A percentile compares a stretch with the other conserved stretches of the same genome.
phyloP scores from a whole-genome alignment of 805 yeast genomes.

The Candida insectalens region DNA sequence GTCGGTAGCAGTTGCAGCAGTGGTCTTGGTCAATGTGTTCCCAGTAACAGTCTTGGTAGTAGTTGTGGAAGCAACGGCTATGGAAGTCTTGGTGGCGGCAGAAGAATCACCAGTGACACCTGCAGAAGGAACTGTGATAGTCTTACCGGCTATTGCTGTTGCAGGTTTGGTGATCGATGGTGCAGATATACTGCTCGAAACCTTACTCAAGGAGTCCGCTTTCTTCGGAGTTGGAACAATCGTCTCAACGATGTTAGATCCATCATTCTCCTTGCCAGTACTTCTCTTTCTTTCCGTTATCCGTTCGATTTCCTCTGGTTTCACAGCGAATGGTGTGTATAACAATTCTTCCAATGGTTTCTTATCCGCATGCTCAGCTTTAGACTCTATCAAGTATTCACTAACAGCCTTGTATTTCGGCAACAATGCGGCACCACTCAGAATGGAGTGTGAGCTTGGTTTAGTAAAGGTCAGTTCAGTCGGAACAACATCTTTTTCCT shows the following conservation, averaged over 20 bases:
- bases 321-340: conserved; percentile 3
- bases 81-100: too few species aligned
- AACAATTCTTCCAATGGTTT: background rate
- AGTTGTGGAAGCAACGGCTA: too few species aligned
- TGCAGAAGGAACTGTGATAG: background rate
- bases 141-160: background rate
- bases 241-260: too few species aligned
- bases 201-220: too few species aligned
- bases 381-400: conserved; percentile 6
- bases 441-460: conserved; percentile 5
- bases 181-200: too few species aligned
- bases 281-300: background rate
- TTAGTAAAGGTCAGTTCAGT: background rate
- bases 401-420: conserved; percentile 16
- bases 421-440: conserved; percentile 10
- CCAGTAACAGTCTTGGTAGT: background rate
- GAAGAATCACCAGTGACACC: background rate
- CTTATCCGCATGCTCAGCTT: background rate
- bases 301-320: conserved; percentile 1
- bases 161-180: too few species aligned
- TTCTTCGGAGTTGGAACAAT: too few species aligned
- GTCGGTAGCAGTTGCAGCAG: background rate
- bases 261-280: background rate
- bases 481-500: background rate
- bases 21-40: conserved; percentile 1